Conservation (phyloP, 768 basidiomycete species). For the Pholiota molesta region DNA sequence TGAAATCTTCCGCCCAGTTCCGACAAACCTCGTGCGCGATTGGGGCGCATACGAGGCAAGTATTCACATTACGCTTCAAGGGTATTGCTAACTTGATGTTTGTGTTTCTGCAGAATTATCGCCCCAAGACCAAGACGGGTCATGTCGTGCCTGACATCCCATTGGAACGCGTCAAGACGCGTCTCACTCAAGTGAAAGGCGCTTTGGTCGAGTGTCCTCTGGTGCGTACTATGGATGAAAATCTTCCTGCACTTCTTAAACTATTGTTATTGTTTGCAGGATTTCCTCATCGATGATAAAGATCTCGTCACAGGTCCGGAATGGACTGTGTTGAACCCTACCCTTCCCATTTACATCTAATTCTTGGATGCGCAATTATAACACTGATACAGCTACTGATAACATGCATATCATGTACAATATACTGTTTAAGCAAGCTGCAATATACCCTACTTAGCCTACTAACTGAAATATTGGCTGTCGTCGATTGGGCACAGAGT, state of each 20-base stretch:
- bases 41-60: conserved; percentile 81
- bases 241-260: conserved; percentile 4
- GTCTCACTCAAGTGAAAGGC: conserved; percentile 69
- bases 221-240: conserved; percentile 39
- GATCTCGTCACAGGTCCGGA: conserved; percentile 70
- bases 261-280: conserved; percentile 41
- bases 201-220: conserved; percentile 77
- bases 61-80: conserved; percentile 8
- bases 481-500: no score
- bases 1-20: conserved; percentile 85
- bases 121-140: conserved; percentile 77
- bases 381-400: neutral
- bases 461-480: no score
- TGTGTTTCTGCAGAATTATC: conserved; percentile 54
- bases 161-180: conserved; percentile 72
- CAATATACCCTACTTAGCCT: no score
- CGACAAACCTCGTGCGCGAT: conserved; percentile 77
- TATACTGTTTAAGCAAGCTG: neutral
- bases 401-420: neutral
- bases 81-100: no score
- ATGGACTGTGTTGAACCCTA: conserved; percentile 77
- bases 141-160: conserved; percentile 77
- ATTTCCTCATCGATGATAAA: conserved; percentile 84
- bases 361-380: neutral
- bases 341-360: conserved; percentile 80